phyloP scores from a whole-genome alignment of 192 early-diverging fungal species.

The Entophlyctis helioformis region DNA sequence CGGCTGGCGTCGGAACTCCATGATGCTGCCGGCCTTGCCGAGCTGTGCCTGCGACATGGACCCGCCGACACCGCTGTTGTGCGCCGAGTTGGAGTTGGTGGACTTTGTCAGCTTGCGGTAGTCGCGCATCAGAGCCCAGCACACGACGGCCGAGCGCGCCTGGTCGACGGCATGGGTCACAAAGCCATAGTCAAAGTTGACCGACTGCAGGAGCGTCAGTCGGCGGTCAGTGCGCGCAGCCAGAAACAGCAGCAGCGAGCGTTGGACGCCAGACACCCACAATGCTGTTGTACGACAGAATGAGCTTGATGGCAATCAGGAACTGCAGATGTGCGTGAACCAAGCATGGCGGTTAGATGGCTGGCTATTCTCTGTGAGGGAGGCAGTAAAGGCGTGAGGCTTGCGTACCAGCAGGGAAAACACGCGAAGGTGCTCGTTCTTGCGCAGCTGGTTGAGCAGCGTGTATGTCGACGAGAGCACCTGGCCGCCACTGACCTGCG shows the following conservation, averaged over 20 bases:
- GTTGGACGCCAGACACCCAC: too few relatives aligned
- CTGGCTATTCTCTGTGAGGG: too few relatives aligned
- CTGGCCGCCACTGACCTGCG: background rate
- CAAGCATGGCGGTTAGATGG: too few relatives aligned
- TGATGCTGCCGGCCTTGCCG: too few relatives aligned
- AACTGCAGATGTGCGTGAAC: conserved; percentile 10
- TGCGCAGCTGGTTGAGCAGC: conserved; percentile 9
- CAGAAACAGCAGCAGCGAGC: too few relatives aligned
- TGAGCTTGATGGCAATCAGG: conserved; percentile 11
- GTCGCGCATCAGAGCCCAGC: conserved; percentile 12
- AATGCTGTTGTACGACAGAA: conserved; percentile 5
- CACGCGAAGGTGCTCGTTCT: conserved; percentile 11
- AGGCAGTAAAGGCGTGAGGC: too few relatives aligned
- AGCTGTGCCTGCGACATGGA: too few relatives aligned
- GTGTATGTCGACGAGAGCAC: conserved; percentile 7
- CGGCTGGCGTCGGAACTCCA: background rate
- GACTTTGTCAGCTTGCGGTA: conserved; percentile 7
- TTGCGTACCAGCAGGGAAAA: conserved; percentile 10
- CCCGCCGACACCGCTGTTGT: too few relatives aligned
- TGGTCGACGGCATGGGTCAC: conserved; percentile 12
- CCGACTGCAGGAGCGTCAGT: too few relatives aligned
- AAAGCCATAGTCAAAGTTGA: conserved; percentile 1
- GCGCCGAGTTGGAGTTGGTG: too few relatives aligned
- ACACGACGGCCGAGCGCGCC: conserved; percentile 13
- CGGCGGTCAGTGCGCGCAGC: too few relatives aligned